phyloP scores from a whole-genome alignment of 2,329 filamentous ascomycete genomes.

The Exophiala dermatitidis region DNA sequence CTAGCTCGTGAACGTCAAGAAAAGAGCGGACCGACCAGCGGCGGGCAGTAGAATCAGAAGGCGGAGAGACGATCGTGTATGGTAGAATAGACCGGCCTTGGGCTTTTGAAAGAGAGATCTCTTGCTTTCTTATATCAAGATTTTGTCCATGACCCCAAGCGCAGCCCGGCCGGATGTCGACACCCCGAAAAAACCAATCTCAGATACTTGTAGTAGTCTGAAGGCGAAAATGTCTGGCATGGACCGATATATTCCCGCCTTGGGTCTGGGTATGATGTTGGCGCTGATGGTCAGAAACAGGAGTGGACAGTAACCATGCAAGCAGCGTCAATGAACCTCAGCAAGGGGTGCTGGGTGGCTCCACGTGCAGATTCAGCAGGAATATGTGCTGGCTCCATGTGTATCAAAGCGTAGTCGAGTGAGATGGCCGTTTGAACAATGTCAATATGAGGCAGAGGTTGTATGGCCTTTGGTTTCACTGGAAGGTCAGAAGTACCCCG shows the following conservation, averaged over 20 bases:
- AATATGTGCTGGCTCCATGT: too few species aligned
- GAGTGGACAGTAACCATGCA: constrained; percentile 1
- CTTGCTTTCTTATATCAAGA: constrained; percentile 7
- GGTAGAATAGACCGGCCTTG: neutral
- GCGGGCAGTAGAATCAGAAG: constrained; percentile 10
- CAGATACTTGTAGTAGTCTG: constrained; percentile 11
- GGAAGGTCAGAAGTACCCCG: constrained; percentile 1
- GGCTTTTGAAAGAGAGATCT: neutral
- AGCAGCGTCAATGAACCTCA: constrained; percentile 6
- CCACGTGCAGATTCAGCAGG: neutral
- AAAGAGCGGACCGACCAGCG: constrained; percentile 25
- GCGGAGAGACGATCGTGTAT: constrained; percentile 3
- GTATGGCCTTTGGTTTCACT: constrained; percentile 16
- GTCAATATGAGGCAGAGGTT: constrained; percentile 12
- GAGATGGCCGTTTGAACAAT: constrained; percentile 1
- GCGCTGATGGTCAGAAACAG: constrained; percentile 3
- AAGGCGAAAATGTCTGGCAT: constrained; percentile 17
- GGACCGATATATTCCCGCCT: constrained; percentile 12
- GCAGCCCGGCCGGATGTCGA: neutral
- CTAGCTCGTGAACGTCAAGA: constrained; percentile 20
- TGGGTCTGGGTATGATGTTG: neutral
- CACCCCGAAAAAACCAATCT: neutral
- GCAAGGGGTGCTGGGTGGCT: neutral
- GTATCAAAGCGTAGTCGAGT: too few species aligned
- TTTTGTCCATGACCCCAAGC: neutral